phyloP scores from a whole-genome alignment of 176 grass and related monocot genomes.

The Typha latifolia region DNA sequence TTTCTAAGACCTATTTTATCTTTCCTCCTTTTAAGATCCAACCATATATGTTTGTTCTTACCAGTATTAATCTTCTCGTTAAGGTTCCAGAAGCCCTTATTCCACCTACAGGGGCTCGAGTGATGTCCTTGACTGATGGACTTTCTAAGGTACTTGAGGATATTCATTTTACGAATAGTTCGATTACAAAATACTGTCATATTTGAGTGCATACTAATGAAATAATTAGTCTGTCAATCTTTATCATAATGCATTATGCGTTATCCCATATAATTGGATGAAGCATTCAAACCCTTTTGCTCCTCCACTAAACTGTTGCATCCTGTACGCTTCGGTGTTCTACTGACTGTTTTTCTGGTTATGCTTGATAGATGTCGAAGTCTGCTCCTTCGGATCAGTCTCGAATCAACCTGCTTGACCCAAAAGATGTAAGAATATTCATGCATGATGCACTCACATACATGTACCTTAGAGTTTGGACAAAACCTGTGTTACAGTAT shows the following conservation, averaged over 20 bases:
- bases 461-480: too few relatives aligned
- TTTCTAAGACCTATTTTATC: constrained; percentile 8
- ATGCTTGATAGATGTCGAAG: constrained; percentile 81
- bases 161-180: neutral
- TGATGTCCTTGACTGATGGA: constrained; percentile 96
- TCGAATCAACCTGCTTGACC: constrained; percentile 93
- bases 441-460: too few relatives aligned
- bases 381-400: constrained; percentile 96
- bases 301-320: neutral
- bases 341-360: constrained; percentile 18
- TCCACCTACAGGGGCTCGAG: constrained; percentile 78
- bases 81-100: constrained; percentile 95
- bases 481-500: too few relatives aligned
- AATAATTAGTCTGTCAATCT: too few relatives aligned
- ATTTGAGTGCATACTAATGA: too few relatives aligned
- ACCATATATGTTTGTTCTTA: neutral
- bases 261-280: neutral
- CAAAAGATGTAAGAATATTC: constrained; percentile 54
- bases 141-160: constrained; percentile 71
- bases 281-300: neutral
- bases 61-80: constrained; percentile 10
- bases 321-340: neutral
- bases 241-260: neutral
- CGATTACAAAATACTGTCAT: too few relatives aligned
- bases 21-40: constrained; percentile 18